phyloP scores from a whole-genome alignment of 148 eudicot genomes.

The Fagopyrum homotropicum region DNA sequence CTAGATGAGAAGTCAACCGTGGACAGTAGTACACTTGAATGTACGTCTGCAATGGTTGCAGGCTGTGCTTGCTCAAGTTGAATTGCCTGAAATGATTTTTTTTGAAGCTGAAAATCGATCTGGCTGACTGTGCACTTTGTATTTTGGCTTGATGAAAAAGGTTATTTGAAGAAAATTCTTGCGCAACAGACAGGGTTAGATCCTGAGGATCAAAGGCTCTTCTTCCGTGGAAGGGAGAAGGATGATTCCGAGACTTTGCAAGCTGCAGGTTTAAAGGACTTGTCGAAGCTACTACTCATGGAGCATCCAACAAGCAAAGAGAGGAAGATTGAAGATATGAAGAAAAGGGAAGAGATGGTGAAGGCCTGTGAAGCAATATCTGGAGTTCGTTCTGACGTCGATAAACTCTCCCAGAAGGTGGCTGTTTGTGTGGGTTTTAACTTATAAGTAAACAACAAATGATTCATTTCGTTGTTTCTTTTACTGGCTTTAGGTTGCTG shows the following conservation, averaged over 20 bases:
- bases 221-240: conserved; percentile 77
- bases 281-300: conserved; percentile 67
- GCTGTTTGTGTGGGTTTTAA: not conserved
- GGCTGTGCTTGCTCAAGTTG: not conserved
- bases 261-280: conserved; percentile 67
- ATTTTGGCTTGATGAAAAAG: conserved; percentile 23
- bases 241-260: conserved; percentile 52
- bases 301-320: conserved; percentile 42
- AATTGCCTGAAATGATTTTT: not conserved
- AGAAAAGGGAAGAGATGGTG: conserved; percentile 31
- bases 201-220: conserved; percentile 53
- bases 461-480: conserved; percentile 9
- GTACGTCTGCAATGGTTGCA: not conserved
- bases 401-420: conserved; percentile 71
- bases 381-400: conserved; percentile 60
- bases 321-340: conserved; percentile 42
- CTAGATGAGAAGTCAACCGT: not conserved
- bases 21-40: not conserved
- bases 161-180: conserved; percentile 58
- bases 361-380: conserved; percentile 55
- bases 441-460: not conserved
- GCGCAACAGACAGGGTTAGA: conserved; percentile 49
- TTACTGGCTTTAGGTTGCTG: conserved; percentile 39
- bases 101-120: not conserved
- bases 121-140: conserved; percentile 14